phyloP scores from a whole-genome alignment of 2,329 filamentous ascomycete species.

The Botrytis aclada region DNA sequence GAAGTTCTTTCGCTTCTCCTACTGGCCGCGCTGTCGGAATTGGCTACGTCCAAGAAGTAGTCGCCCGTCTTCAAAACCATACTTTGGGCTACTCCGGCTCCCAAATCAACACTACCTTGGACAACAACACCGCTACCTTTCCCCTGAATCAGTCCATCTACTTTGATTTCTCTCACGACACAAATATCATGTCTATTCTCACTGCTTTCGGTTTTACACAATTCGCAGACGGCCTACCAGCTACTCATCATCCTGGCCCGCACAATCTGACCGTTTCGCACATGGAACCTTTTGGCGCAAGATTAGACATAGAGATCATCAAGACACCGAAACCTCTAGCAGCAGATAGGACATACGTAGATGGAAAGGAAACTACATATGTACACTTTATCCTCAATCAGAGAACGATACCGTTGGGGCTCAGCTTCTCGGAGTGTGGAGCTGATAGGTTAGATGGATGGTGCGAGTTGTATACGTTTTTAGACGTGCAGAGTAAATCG shows the following conservation, averaged over 20 bases:
- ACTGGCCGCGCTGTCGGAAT: slow-evolving; percentile 64
- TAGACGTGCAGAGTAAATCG: slow-evolving; percentile 59
- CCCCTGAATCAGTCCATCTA: slow-evolving; percentile 71
- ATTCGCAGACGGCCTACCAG: slow-evolving; percentile 59
- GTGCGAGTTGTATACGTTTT: slow-evolving; percentile 70
- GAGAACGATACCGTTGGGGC: slow-evolving; percentile 66
- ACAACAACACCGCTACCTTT: slow-evolving; percentile 66
- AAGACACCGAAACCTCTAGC: slow-evolving; percentile 61
- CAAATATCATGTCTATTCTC: slow-evolving; percentile 67
- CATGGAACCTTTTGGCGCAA: slow-evolving; percentile 67
- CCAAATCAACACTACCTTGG: slow-evolving; percentile 67
- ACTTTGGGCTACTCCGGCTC: slow-evolving; percentile 56
- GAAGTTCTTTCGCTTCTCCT: slow-evolving; percentile 36
- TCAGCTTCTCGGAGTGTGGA: slow-evolving; percentile 64
- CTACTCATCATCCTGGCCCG: slow-evolving; percentile 51
- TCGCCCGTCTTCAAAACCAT: slow-evolving; percentile 68
- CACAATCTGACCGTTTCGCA: slow-evolving; percentile 65
- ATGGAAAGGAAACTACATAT: slow-evolving; percentile 60
- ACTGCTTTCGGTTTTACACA: slow-evolving; percentile 71
- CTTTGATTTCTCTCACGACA: slow-evolving; percentile 77
- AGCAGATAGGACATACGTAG: slow-evolving; percentile 47
- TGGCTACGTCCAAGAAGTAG: slow-evolving; percentile 69
- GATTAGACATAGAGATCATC: slow-evolving; percentile 73
- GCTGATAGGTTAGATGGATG: slow-evolving; percentile 64
- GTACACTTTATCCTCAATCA: slow-evolving; percentile 74